Conservation (phyloP, 2,329 filamentous ascomycete genomes). For the Setomelanomma holmii region DNA sequence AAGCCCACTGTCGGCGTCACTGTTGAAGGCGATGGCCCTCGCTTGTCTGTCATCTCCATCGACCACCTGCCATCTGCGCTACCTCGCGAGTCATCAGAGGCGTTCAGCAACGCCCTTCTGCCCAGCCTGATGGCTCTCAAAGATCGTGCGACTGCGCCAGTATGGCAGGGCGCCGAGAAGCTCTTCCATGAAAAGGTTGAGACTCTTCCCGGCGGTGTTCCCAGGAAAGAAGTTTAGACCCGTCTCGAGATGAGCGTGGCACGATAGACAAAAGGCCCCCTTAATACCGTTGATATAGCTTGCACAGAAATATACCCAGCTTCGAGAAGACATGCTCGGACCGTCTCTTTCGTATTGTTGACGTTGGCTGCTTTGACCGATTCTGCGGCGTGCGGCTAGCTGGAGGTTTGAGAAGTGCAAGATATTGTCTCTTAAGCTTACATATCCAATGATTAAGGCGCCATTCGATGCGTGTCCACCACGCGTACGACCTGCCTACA, state of each 20-base stretch:
- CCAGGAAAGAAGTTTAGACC: conserved; percentile 36
- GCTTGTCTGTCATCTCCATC: conserved; percentile 77
- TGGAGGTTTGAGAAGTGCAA: no score
- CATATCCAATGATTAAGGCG: no score
- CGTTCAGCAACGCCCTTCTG: conserved; percentile 79
- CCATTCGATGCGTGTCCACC: no score
- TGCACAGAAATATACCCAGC: background rate
- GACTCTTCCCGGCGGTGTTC: conserved; percentile 63
- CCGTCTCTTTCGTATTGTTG: no score
- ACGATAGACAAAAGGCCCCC: background rate
- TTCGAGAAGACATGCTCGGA: background rate
- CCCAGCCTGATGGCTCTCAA: conserved; percentile 80
- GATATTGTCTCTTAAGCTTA: no score
- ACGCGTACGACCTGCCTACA: no score
- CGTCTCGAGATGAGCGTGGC: background rate
- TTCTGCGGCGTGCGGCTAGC: no score
- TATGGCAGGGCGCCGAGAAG: conserved; percentile 87
- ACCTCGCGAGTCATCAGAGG: conserved; percentile 85
- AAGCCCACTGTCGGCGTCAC: conserved; percentile 83
- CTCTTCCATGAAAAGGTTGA: conserved; percentile 84
- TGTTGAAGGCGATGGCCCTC: conserved; percentile 63
- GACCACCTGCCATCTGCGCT: conserved; percentile 66
- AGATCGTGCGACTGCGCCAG: conserved; percentile 72
- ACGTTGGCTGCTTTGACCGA: no score
- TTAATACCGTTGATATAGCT: background rate